Evolutionary conservation across 2,329 filamentous ascomycete genomes (phyloP).

Genomic region (Alternaria incomplexa): DNA sequence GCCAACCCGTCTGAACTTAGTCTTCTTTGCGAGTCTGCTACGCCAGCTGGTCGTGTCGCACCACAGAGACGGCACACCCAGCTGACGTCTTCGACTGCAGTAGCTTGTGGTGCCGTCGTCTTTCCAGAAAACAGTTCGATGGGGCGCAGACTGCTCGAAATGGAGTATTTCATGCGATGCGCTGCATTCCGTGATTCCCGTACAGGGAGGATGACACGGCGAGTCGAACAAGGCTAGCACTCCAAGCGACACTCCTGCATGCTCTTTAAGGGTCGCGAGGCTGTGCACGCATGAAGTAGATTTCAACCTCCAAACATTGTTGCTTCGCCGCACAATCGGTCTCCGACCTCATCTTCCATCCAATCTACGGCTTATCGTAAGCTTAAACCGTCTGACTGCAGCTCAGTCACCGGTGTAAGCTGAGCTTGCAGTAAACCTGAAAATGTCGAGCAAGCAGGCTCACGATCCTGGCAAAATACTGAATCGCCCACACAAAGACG

Average conservation of each 20-base stretch:
- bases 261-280: conserved; percentile 18
- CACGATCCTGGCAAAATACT: conserved; percentile 2
- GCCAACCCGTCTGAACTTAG: neutral
- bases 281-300: conserved; percentile 24
- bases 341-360: conserved; percentile 26
- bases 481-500: neutral
- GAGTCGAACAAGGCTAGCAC: conserved; percentile 8
- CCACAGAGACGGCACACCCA: conserved; percentile 25
- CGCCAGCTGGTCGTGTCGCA: conserved; percentile 24
- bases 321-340: conserved; percentile 21
- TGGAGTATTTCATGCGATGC: conserved; percentile 39
- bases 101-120: conserved; percentile 26
- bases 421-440: neutral
- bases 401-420: conserved; percentile 17
- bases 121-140: conserved; percentile 38
- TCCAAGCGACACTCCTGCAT: conserved; percentile 4
- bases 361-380: conserved; percentile 16
- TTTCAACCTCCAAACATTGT: conserved; percentile 15
- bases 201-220: conserved; percentile 1
- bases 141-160: conserved; percentile 26
- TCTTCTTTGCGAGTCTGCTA: neutral
- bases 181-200: conserved; percentile 30
- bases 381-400: conserved; percentile 18
- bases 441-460: conserved; percentile 5
- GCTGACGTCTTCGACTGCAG: conserved; percentile 36